A percentile compares a stretch with the other conserved stretches of the same genome.
Conservation (phyloP, 805 yeast species). For the Candida rishiriensis region DNA sequence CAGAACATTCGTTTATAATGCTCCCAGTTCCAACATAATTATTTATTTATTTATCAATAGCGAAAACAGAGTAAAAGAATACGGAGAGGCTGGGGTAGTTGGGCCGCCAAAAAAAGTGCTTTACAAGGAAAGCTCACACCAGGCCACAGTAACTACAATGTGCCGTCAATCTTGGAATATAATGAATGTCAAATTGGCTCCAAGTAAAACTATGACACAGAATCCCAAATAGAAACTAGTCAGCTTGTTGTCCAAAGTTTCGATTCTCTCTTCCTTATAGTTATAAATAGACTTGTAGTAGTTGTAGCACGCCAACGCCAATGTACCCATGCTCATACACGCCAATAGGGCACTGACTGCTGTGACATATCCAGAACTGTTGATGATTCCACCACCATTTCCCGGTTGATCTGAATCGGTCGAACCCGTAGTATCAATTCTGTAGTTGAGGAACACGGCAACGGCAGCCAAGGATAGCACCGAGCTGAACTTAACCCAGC, state of each 20-base stretch:
- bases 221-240: conserved; percentile 32
- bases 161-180: conserved; percentile 3
- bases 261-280: conserved; percentile 39
- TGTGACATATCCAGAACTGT: conserved; percentile 21
- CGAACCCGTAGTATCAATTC: conserved; percentile 31
- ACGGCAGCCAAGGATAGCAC: conserved; percentile 43
- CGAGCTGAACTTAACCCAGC: conserved; percentile 43
- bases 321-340: conserved; percentile 33
- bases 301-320: conserved; percentile 36
- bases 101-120: too few relatives aligned
- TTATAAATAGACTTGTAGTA: conserved; percentile 41
- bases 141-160: too few relatives aligned
- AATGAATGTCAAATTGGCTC: conserved; percentile 31
- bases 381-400: background rate
- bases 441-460: conserved; percentile 42
- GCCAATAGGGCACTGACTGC: conserved; percentile 35
- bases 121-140: too few relatives aligned
- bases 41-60: too few relatives aligned
- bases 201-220: conserved; percentile 33
- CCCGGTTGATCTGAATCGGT: conserved; percentile 4
- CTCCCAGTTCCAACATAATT: too few relatives aligned
- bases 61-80: too few relatives aligned
- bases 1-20: too few relatives aligned
- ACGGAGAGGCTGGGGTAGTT: too few relatives aligned
- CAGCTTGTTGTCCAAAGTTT: conserved; percentile 32